These are phyloP conservation scores for Stephania japonica DNA, from an alignment of 164 flowering plant genomes.

Conservation along the genomic window DNA sequence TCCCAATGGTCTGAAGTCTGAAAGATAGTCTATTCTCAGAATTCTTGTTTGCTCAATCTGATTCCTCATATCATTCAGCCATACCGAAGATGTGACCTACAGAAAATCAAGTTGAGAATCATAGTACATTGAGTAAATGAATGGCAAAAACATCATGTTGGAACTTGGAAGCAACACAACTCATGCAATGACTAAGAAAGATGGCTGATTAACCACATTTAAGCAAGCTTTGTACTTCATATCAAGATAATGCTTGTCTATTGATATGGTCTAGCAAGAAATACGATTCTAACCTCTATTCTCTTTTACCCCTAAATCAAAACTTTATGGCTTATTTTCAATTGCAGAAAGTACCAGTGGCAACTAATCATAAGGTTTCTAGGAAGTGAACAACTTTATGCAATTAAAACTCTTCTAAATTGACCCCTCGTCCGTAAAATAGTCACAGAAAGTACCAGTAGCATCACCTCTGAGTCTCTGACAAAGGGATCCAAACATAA, in stretches of 20 bases:
- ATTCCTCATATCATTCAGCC: constrained; percentile 89
- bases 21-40: constrained; percentile 87
- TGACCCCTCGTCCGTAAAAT: background rate
- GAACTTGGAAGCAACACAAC: background rate
- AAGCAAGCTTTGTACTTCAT: too few relatives aligned
- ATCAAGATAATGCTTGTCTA: too few relatives aligned
- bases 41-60: constrained; percentile 92
- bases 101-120: background rate
- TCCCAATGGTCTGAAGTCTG: constrained; percentile 92
- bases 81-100: constrained; percentile 96
- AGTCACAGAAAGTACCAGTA: background rate
- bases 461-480: background rate
- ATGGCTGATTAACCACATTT: background rate
- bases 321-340: background rate
- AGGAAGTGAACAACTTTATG: background rate
- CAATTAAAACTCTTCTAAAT: background rate
- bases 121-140: background rate
- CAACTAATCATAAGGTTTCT: too few relatives aligned
- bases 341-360: too few relatives aligned
- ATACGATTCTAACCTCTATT: background rate
- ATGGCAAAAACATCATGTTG: background rate
- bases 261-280: too few relatives aligned
- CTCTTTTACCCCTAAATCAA: background rate
- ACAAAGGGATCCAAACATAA: background rate
- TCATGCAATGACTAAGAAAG: background rate